These are phyloP conservation scores for Picea glauca DNA, from an alignment of 75 land plant species.

Conservation along the genomic window DNA sequence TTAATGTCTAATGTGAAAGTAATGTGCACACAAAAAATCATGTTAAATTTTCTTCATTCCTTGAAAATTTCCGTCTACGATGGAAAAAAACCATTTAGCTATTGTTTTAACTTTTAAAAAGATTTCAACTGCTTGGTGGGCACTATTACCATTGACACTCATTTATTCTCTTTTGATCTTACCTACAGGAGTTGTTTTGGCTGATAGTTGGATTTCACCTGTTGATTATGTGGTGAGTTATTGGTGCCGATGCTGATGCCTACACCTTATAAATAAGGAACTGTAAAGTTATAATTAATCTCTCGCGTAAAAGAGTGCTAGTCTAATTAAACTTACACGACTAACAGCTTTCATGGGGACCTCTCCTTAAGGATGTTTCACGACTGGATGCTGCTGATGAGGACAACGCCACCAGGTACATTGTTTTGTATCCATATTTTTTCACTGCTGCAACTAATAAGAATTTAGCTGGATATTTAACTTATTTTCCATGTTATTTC, in stretches of 20 bases:
- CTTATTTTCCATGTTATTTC: background rate
- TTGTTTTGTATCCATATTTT: background rate
- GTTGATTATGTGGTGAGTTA: slow-evolving; percentile 73
- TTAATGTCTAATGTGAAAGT: no score
- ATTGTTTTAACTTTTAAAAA: background rate
- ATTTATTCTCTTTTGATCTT: slow-evolving; percentile 8
- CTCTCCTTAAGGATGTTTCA: slow-evolving; percentile 76
- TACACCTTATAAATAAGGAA: background rate
- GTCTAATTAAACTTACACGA: background rate
- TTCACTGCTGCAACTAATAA: background rate
- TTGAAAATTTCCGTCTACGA: background rate
- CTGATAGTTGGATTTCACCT: slow-evolving; percentile 91
- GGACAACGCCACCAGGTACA: slow-evolving; percentile 26
- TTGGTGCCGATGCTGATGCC: background rate
- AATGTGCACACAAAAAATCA: background rate
- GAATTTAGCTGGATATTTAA: background rate
- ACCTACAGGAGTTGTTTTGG: slow-evolving; percentile 62
- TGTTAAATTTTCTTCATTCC: background rate
- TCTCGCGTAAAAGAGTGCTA: background rate
- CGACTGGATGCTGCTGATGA: slow-evolving; percentile 49
- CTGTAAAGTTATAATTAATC: background rate
- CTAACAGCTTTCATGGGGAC: slow-evolving; percentile 82
- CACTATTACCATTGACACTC: background rate
- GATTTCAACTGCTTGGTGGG: background rate
- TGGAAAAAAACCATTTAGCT: background rate